Base-by-base conservation (phyloP, 2,329 filamentous ascomycete genomes). In the Calcarisporium arbuscula region DNA sequence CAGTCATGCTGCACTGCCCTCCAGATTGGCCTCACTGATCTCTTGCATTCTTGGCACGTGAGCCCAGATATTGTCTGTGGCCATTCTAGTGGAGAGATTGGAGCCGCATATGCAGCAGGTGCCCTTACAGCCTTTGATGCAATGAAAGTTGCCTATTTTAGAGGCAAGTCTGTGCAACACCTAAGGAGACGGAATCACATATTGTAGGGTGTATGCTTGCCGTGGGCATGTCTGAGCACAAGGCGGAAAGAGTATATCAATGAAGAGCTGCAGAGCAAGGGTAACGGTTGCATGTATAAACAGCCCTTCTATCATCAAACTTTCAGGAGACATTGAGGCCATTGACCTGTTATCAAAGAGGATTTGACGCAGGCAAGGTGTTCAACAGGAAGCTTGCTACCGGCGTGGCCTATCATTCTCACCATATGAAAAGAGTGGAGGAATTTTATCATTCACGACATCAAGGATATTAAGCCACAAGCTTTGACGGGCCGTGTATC, bases 361-460 rank as follows among this genome's bases (percentile, higher is more conserved):
- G 23, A 41, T 54, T 39, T 4, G 21, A 30, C 4, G 41, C 28
- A 17, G 26, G 62, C 25, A 53, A 65, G 28, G 57, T 67, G 4
- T 69, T 71, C 43, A 61, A 63, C 32, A 54, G 60, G 26, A 58
- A 56, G 7, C 56, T 70, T 4, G 55, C 58, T 15, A 61, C 70
- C 7, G 60, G 65, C n/a, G 61, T 62, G 4, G 66, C 67, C 5
- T 72, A 57, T 34, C 54, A 57, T 29, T 57, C 54, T n/a, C 43
- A 44, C 32, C 53, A 57, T 20, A 55, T 57, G 52, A 34, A 45
- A 26, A 36, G 39, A 8, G 47, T 52, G 18, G 46, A 44, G 26
- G 30, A 31, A 7, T 31, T 30, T 6, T 54, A 54, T 32, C 30
- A 41, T 9, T 17, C 40, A 1, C 6, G 43, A 43, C n/a, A 44